Percentiles rank a stretch among this genome's conserved stretches.
phyloP scores from a whole-genome alignment of 331 rosid species.

The Phaseolus coccineus region DNA sequence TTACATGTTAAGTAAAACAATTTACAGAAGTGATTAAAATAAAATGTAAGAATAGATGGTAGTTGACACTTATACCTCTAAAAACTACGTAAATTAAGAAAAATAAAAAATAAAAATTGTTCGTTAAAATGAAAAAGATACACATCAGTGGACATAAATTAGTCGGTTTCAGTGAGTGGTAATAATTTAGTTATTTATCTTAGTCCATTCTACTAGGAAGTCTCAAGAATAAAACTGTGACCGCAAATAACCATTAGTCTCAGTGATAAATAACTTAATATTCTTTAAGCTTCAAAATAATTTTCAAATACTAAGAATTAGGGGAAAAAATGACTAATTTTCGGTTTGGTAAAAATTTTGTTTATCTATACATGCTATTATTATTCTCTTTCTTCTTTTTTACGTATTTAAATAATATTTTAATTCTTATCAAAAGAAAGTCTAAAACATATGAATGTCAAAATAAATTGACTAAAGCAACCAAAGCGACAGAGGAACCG shows the following conservation, averaged over 20 bases:
- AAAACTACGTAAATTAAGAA: too few relatives aligned
- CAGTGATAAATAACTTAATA: not conserved
- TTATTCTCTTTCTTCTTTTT: not conserved
- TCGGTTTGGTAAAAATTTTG: not conserved
- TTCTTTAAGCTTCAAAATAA: not conserved
- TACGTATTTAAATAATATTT: not conserved
- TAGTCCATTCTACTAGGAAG: not conserved
- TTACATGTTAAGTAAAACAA: too few relatives aligned
- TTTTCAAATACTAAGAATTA: not conserved
- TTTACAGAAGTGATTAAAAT: too few relatives aligned
- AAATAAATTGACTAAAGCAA: not conserved
- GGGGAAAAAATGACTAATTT: not conserved
- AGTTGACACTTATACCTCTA: too few relatives aligned
- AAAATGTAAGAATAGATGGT: too few relatives aligned
- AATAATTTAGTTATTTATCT: not conserved
- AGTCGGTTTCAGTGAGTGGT: too few relatives aligned
- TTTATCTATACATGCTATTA: too few relatives aligned
- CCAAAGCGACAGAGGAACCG: not conserved
- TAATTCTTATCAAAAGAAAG: not conserved
- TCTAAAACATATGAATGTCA: not conserved
- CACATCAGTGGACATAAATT: too few relatives aligned
- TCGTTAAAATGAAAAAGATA: too few relatives aligned
- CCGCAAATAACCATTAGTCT: not conserved
- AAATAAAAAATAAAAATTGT: too few relatives aligned
- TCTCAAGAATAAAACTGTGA: not conserved